Conservation (phyloP, 805 yeast genomes). For the Wickerhamiella kazuoi region DNA sequence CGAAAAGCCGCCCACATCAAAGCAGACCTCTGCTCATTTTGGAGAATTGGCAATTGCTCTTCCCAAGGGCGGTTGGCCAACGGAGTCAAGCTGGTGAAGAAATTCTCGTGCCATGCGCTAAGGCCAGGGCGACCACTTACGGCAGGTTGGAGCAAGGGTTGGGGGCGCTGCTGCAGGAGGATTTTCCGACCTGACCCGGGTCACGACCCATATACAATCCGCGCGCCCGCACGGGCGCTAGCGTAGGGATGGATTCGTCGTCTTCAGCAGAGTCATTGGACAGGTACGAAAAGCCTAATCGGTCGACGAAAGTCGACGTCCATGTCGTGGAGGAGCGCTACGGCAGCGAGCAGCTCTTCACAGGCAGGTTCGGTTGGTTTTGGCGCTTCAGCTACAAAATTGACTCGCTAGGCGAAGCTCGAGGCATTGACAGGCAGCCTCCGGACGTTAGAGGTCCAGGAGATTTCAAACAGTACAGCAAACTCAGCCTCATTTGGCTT, state of each 20-base stretch:
- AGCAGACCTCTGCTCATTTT: no score
- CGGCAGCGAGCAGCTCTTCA: conserved; percentile 7
- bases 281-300: not conserved
- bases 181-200: no score
- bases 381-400: conserved; percentile 17
- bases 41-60: no score
- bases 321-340: conserved; percentile 6
- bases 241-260: not conserved
- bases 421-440: conserved; percentile 62
- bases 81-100: no score
- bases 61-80: no score
- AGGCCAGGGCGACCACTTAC: no score
- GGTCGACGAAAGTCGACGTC: not conserved
- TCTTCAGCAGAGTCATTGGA: not conserved
- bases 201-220: no score
- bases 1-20: no score
- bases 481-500: conserved; percentile 59
- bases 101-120: no score
- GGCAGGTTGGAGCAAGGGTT: no score
- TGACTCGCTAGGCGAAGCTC: conserved; percentile 45
- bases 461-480: conserved; percentile 10
- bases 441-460: conserved; percentile 39
- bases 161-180: no score
- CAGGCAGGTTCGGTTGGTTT: conserved; percentile 12
- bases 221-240: no score